Evolutionary conservation across 345 rosid genomes (phyloP).

Genomic region (Litchi chinensis): DNA sequence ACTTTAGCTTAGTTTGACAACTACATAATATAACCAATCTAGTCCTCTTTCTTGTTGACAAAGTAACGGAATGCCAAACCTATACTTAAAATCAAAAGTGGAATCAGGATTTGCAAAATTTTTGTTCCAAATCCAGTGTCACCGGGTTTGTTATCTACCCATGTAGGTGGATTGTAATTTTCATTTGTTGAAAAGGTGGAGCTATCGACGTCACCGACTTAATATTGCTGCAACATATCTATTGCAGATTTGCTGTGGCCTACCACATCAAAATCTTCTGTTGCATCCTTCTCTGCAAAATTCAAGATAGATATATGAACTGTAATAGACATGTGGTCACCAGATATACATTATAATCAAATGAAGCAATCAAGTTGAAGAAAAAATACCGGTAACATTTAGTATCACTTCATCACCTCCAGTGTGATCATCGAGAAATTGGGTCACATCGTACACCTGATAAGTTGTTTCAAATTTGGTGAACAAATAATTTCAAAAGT

Average conservation of each 20-base stretch:
- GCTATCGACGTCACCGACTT: constrained; percentile 62
- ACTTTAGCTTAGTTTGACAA: neutral
- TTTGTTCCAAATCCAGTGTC: constrained; percentile 38
- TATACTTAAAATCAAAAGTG: constrained; percentile 63
- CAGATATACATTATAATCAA: neutral
- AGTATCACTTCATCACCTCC: constrained; percentile 85
- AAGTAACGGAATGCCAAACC: constrained; percentile 56
- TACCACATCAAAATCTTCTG: constrained; percentile 70
- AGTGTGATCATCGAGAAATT: constrained; percentile 83
- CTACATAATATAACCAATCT: constrained; percentile 7
- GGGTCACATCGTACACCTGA: constrained; percentile 85
- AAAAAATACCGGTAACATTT: constrained; percentile 58
- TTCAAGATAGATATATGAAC: neutral
- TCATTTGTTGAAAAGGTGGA: constrained; percentile 48
- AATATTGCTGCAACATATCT: constrained; percentile 60
- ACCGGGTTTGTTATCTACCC: constrained; percentile 7
- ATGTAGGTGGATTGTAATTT: constrained; percentile 37
- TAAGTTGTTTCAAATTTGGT: neutral
- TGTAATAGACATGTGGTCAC: neutral
- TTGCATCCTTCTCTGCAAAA: constrained; percentile 71
- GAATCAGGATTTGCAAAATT: constrained; percentile 53
- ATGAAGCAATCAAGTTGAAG: neutral
- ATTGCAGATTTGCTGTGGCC: constrained; percentile 71
- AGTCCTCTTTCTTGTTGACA: constrained; percentile 31
- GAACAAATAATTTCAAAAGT: neutral